Evolutionary conservation across 2,329 filamentous ascomycete genomes (phyloP), one percentile per base, ranked within the genome.

Genomic region (Sclerotinia sclerotiorum): DNA sequence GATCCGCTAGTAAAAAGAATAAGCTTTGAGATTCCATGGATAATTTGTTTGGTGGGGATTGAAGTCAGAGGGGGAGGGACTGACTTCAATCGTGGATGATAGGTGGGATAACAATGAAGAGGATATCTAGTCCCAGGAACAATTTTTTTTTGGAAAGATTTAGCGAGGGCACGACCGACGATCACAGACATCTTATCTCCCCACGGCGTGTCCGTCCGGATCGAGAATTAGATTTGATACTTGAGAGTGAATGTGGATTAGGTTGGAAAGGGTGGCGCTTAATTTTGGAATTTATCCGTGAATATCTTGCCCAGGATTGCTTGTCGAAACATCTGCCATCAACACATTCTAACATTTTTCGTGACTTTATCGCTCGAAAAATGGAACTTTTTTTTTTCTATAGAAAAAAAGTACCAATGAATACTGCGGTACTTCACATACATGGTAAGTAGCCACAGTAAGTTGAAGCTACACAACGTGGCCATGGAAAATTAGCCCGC

Each of bases 231-330:
- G 21, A 51, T 6, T 62, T 27, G 5, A 24, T 62, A 48, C 6
- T 7, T n/a, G 44, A 17, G 35, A 24, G 44, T 29, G 48, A 11
- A 35, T 35, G 19, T 61, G 58, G 29, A 10, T 15, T 21, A 17
- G 21, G 1, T 49, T 11, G 10, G n/a, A 1, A 24, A 32, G 2
- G 15, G 46, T 46, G 19, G 24, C 57, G 11, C 46, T 44, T 44
- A 5, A 10, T 60, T 29, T 46, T 11, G 19, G 11, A 10, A 17
- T 10, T 48, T 8, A 49, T 15, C 29, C 32, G 15, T 42, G 13
- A 39, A 49, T 17, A 62, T 21, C 58, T 62, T 39, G 24, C 58
- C 58, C 27, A 61, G 58, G 21, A 48, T 29, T 35, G 29, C 46
- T 51, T 61, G 19, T 15, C 35, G 10, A 7, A 39, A 39, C 11